Conservation (phyloP, 306 rosid genomes). For the Albizia julibrissin region DNA sequence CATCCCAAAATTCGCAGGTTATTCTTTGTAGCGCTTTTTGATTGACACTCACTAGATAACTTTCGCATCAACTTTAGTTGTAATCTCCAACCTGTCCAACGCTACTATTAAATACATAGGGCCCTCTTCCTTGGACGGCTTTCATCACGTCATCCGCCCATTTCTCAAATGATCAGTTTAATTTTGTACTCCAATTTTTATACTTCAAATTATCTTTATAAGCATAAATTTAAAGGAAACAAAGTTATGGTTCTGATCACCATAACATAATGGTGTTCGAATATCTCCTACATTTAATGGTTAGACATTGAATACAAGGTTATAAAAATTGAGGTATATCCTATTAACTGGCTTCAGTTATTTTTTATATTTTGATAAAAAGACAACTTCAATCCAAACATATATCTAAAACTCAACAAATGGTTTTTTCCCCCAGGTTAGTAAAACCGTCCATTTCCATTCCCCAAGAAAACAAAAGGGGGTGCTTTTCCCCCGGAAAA, state of each 20-base stretch:
- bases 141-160: neutral
- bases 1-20: neutral
- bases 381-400: too few relatives aligned
- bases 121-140: neutral
- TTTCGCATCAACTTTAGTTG: neutral
- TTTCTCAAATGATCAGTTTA: neutral
- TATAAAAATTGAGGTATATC: too few relatives aligned
- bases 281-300: too few relatives aligned
- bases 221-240: neutral
- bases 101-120: neutral
- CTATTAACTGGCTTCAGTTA: too few relatives aligned
- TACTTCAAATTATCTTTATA: neutral
- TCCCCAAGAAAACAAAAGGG: neutral
- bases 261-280: neutral
- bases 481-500: too few relatives aligned
- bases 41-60: conserved; percentile 5
- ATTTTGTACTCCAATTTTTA: neutral
- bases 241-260: neutral
- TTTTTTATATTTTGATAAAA: too few relatives aligned
- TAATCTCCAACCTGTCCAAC: neutral
- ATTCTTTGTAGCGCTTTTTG: conserved; percentile 10
- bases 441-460: neutral
- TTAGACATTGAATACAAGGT: too few relatives aligned
- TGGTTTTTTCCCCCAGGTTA: neutral
- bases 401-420: too few relatives aligned